Base-by-base conservation (phyloP, 176 grass and related monocot species). In the Otatea glauca region DNA sequence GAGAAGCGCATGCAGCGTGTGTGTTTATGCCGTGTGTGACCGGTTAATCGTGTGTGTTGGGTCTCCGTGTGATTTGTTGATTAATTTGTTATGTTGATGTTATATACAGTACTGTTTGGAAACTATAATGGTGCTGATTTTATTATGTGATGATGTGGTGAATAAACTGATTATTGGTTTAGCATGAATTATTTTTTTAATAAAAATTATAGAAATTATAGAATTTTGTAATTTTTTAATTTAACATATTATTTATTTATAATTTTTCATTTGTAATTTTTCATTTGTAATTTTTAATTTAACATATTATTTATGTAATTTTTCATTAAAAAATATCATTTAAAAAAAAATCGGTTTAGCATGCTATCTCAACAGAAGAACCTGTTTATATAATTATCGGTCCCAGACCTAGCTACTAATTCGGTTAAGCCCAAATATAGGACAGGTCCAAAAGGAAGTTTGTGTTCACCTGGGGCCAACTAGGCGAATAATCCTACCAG, bases 11-110 rank as follows among this genome's bases (percentile, higher is more conserved):
- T 9, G 32, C 50, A 35, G 38, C 14, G 37, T 53, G 23, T 50
- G 21, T 75, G 27, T 11, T 70, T 65, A 43, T 82, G 15, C 42
- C 38, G 38, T 61, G 58, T 53, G 6, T 39, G 54, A 49, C 38
- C 16, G 4, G 18, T 58, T 73, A 44, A 34, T 87, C 75, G 54
- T 79, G 71, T 79, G 71, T 51, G n/a, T 80, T 27, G 4, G 39
- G n/a, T 60, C 68, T 68, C 25, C 27, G 3, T 45, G 78, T 68
- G 47, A 81, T 81, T 81, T 35, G 39, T 82, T 82, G 62, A 82
- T 82, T 60, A 18, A 21, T 79, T 50, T 39, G 14, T 4, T 64
- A 23, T 64, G n/a, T 23, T 62, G 5, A 66, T 62, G 10, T 9
- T 23, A 61, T 58, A 9, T 7, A n/a, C 1, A 20, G 56, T 77